Evolutionary conservation across 2,329 filamentous ascomycete species (phyloP), one percentile per base, ranked within the genome.

Genomic region (Microcera coccophila): DNA sequence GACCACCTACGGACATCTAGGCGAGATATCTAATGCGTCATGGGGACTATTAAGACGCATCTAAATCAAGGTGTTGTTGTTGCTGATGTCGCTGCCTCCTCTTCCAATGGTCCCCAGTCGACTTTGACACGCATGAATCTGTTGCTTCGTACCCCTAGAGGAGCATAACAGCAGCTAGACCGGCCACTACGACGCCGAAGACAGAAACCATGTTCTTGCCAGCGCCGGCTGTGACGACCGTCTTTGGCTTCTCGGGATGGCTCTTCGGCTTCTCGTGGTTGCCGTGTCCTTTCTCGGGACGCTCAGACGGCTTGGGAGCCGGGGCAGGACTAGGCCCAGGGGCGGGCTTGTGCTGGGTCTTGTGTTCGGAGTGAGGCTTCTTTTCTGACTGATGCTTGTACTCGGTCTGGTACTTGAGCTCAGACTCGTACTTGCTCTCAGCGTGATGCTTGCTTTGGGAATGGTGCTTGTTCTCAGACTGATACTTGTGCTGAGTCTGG

Each of bases 211-310:
- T 37, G n/a, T 38, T 44, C 41, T 39, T 52, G 26, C 29, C 50
- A 7, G 43, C 52, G 8, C 36, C 50, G n/a, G 54, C 49, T 16
- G 49, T 46, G 24, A 52, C 42, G 14, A 58, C 55, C 14, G 41
- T 47, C 19, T 44, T 7, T 7, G 56, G 56, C 16, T 38, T 31
- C 24, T 28, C 24, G 24, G 18, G 33, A 28, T 22, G 32, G 16
- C 7, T 44, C 26, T 31, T 44, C 24, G 18, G 38, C 24, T 19
- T 40, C 20, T 16, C n/a, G 18, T 36, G 38, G 8, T 15, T 21
- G 19, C 31, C 15, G 24, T n/a, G n/a, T n/a, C n/a, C n/a, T n/a
- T n/a, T n/a, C n/a, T n/a, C 7, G 12, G 35, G 38, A n/a, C 17
- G 26, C 29, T 42, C 22, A 14, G 26, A 28, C 22, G 22, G 19